phyloP scores from a whole-genome alignment of 345 rosid genomes.

The Ceriops decandra region DNA sequence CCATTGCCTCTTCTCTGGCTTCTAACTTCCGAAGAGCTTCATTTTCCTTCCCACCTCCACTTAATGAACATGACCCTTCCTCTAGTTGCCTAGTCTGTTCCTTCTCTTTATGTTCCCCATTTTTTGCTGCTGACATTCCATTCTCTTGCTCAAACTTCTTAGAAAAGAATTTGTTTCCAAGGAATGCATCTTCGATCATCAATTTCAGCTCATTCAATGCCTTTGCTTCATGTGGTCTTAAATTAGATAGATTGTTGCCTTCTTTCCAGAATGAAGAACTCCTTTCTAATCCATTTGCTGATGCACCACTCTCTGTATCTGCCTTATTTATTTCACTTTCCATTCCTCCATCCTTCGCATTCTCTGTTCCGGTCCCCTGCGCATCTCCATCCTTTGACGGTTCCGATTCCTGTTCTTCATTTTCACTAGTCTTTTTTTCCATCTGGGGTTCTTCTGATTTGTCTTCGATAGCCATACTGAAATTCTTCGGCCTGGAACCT shows the following conservation, averaged over 20 bases:
- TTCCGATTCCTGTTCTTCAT: background rate
- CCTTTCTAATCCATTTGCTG: conserved; percentile 2
- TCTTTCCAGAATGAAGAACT: conserved; percentile 22
- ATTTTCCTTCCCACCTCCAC: background rate
- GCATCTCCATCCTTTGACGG: background rate
- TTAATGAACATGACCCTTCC: background rate
- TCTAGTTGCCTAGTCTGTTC: conserved; percentile 1
- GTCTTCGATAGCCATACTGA: conserved; percentile 4
- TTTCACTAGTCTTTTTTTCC: background rate
- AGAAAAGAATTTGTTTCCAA: conserved; percentile 19
- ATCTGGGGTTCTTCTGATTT: conserved; percentile 3
- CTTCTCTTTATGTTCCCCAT: background rate
- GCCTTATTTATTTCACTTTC: background rate
- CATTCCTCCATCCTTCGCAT: background rate
- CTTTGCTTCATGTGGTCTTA: conserved; percentile 26
- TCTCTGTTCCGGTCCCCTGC: background rate
- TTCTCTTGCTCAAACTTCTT: conserved; percentile 7
- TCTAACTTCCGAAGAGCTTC: background rate
- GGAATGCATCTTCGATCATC: conserved; percentile 29
- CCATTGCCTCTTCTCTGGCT: background rate
- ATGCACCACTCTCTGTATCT: background rate
- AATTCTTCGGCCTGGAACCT: background rate
- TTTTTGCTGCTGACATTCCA: background rate
- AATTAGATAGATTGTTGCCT: conserved; percentile 6
- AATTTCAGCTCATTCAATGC: conserved; percentile 26